Conservation (phyloP, 2,329 filamentous ascomycete genomes). For the Aureobasidium uvarum region DNA sequence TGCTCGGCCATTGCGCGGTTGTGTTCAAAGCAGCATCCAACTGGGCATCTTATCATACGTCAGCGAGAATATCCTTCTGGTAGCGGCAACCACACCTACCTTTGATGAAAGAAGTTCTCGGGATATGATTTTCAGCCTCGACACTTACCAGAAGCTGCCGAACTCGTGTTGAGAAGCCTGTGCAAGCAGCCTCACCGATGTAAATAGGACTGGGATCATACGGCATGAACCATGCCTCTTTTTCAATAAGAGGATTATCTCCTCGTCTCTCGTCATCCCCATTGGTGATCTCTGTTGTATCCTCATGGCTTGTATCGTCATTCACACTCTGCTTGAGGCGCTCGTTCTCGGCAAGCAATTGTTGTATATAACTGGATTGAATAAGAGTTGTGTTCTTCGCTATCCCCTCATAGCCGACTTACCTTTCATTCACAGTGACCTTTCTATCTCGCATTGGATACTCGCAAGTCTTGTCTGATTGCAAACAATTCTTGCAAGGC, state of each 20-base stretch:
- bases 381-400: background rate
- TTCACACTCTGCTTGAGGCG: constrained; percentile 30
- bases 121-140: constrained; percentile 36
- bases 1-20: constrained; percentile 43
- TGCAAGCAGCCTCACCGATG: constrained; percentile 42
- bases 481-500: constrained; percentile 37
- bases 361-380: constrained; percentile 34
- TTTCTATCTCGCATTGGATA: constrained; percentile 37
- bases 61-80: background rate
- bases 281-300: constrained; percentile 10
- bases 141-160: constrained; percentile 36
- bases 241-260: constrained; percentile 40
- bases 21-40: constrained; percentile 40
- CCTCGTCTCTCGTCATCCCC: constrained; percentile 33
- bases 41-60: constrained; percentile 32
- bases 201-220: constrained; percentile 39
- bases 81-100: background rate
- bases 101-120: constrained; percentile 38
- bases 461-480: constrained; percentile 32
- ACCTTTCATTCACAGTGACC: constrained; percentile 37
- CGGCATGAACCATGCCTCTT: constrained; percentile 41
- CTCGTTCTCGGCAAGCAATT: constrained; percentile 37
- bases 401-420: background rate
- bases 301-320: constrained; percentile 8
- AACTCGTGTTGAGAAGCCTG: constrained; percentile 42